Evolutionary conservation across 2,329 filamentous ascomycete genomes (phyloP).

Genomic region (Curvularia verruculosa): DNA sequence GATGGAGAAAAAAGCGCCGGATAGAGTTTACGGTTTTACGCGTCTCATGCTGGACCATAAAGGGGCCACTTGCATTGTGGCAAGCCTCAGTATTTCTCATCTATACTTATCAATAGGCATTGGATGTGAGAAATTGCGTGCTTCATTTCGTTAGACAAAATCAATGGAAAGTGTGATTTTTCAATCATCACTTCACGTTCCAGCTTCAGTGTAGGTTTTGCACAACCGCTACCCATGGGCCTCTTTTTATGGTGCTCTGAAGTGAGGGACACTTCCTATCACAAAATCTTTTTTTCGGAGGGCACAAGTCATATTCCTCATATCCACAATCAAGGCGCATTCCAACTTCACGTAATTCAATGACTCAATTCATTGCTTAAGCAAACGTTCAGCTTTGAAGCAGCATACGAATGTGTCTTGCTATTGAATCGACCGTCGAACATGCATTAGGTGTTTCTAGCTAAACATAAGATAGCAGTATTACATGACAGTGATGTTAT

Average conservation of each 20-base stretch:
- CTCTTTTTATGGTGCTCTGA: not conserved
- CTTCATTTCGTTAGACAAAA: too few species aligned
- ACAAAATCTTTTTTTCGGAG: too few species aligned
- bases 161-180: not conserved
- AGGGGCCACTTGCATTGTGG: not conserved
- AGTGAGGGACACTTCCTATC: not conserved
- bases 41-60: too few species aligned
- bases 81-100: not conserved
- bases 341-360: not conserved
- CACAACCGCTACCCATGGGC: not conserved
- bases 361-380: not conserved
- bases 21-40: not conserved
- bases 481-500: not conserved
- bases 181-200: not conserved
- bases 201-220: too few species aligned
- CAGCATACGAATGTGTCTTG: not conserved
- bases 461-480: not conserved
- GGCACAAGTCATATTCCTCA: too few species aligned
- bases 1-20: not conserved
- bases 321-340: not conserved
- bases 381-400: too few species aligned
- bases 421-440: not conserved
- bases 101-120: too few species aligned
- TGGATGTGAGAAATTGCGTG: too few species aligned
- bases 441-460: not conserved